Conservation (phyloP, 2,329 filamentous ascomycete genomes). For the Claviceps capensis region DNA sequence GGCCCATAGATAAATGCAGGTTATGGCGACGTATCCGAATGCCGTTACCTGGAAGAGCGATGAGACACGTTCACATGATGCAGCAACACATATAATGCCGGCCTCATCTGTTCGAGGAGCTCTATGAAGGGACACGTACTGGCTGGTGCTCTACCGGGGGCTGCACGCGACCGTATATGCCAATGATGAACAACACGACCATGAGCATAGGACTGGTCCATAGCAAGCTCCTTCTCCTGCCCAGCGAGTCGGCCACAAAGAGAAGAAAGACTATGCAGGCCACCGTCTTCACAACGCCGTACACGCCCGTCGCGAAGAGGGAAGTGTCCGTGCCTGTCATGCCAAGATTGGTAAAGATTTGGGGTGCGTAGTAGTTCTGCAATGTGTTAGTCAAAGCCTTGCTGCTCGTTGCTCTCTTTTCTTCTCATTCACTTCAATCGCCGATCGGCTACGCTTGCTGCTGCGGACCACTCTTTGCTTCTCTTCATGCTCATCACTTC, state of each 20-base stretch:
- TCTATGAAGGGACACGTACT: constrained; percentile 17
- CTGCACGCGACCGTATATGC: constrained; percentile 52
- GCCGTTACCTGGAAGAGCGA: constrained; percentile 32
- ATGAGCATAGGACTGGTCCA: constrained; percentile 53
- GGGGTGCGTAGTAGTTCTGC: constrained; percentile 52
- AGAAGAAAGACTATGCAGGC: constrained; percentile 51
- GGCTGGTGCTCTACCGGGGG: constrained; percentile 38
- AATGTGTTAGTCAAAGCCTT: not conserved
- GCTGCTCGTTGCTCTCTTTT: not conserved
- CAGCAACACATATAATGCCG: not conserved
- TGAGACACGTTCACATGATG: not conserved
- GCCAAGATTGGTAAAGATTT: constrained; percentile 54
- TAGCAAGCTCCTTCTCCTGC: constrained; percentile 44
- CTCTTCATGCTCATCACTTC: no score
- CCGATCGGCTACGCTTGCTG: no score
- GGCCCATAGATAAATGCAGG: constrained; percentile 61
- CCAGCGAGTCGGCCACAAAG: constrained; percentile 56
- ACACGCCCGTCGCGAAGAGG: constrained; percentile 61
- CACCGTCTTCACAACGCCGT: constrained; percentile 56
- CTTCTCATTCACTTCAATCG: not conserved
- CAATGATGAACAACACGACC: constrained; percentile 53
- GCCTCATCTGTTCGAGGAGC: not conserved
- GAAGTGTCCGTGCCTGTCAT: constrained; percentile 40
- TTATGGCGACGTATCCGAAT: constrained; percentile 56
- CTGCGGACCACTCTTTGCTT: no score